A percentile compares a stretch with the other conserved stretches of the same genome.
phyloP scores from a whole-genome alignment of 1,139 yeast species.

The Yamadazyma pseudoaaseri region DNA sequence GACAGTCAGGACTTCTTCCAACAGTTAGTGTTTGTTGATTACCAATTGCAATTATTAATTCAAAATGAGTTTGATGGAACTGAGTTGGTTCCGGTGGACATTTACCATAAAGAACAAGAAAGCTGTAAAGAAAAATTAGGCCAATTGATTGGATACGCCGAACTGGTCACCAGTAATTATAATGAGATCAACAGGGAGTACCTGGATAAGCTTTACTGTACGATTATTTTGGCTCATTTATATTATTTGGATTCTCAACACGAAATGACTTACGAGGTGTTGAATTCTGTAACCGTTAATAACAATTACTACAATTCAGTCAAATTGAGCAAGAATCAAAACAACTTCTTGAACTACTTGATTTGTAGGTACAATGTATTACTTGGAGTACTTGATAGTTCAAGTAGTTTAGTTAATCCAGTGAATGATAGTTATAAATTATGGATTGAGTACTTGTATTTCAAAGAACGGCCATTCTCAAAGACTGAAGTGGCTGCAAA shows the following conservation, averaged over 20 bases:
- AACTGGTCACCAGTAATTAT: conserved; percentile 29
- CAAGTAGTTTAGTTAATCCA: conserved; percentile 8
- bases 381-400: conserved; percentile 25
- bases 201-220: conserved; percentile 34
- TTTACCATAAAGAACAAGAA: conserved; percentile 16
- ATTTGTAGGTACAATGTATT: conserved; percentile 38
- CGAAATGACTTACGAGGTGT: conserved; percentile 20
- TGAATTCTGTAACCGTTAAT: conserved; percentile 18
- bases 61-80: conserved; percentile 31
- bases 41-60: conserved; percentile 36
- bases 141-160: conserved; percentile 30
- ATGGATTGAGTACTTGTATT: conserved; percentile 34
- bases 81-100: conserved; percentile 23
- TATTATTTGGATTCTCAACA: conserved; percentile 29
- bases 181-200: conserved; percentile 23
- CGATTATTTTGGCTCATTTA: conserved; percentile 37
- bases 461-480: conserved; percentile 26
- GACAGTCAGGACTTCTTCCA: conserved; percentile 37
- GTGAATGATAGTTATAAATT: conserved; percentile 17
- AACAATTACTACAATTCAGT: conserved; percentile 14
- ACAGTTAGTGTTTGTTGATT: conserved; percentile 39
- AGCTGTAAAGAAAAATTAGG: conserved; percentile 22
- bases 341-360: conserved; percentile 32
- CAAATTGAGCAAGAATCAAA: conserved; percentile 14
- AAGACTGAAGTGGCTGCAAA: conserved; percentile 38